These are phyloP conservation scores for Aspergillus sp. DNA, from an alignment of 2,329 filamentous ascomycete species.

Conservation along the genomic window DNA sequence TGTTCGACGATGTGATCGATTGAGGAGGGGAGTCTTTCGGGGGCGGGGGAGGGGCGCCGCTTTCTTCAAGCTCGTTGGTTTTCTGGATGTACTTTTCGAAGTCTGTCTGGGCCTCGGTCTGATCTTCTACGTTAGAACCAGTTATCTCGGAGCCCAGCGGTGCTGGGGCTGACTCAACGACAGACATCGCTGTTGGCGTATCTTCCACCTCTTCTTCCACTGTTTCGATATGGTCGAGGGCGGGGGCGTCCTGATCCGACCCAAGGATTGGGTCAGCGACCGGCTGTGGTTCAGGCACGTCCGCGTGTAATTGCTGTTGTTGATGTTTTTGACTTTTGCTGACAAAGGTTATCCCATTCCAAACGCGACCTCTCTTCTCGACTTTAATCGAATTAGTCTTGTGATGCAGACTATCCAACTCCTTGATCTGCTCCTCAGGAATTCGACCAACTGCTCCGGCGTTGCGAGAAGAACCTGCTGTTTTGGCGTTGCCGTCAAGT, in stretches of 20 bases:
- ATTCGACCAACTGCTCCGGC: slow-evolving; percentile 38
- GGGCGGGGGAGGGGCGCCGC: slow-evolving; percentile 27
- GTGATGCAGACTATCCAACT: slow-evolving; percentile 40
- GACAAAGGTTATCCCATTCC: slow-evolving; percentile 28
- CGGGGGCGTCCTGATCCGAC: slow-evolving; percentile 5
- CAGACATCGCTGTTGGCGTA: slow-evolving; percentile 27
- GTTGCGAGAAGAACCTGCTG: slow-evolving; percentile 21
- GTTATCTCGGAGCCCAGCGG: slow-evolving; percentile 19
- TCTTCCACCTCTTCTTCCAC: slow-evolving; percentile 10
- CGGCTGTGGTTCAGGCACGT: slow-evolving; percentile 18
- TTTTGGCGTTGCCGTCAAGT: slow-evolving; percentile 38
- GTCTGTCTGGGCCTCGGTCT: slow-evolving; percentile 33
- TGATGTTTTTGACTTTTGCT: slow-evolving; percentile 1
- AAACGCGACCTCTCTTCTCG: slow-evolving; percentile 37
- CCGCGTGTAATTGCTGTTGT: slow-evolving; percentile 19
- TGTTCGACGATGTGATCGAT: slow-evolving; percentile 30
- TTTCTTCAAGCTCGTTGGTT: slow-evolving; percentile 33
- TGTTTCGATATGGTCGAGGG: neutral
- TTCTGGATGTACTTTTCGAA: slow-evolving; percentile 44
- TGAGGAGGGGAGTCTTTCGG: slow-evolving; percentile 37
- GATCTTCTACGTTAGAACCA: slow-evolving; percentile 13
- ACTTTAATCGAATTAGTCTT: slow-evolving; percentile 38
- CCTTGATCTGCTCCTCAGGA: slow-evolving; percentile 41
- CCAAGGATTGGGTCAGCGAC: slow-evolving; percentile 1
- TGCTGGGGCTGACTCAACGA: slow-evolving; percentile 26